These are phyloP conservation scores for Podila clonocystis DNA, from an alignment of 192 early-diverging fungal species.

Conservation along the genomic window DNA sequence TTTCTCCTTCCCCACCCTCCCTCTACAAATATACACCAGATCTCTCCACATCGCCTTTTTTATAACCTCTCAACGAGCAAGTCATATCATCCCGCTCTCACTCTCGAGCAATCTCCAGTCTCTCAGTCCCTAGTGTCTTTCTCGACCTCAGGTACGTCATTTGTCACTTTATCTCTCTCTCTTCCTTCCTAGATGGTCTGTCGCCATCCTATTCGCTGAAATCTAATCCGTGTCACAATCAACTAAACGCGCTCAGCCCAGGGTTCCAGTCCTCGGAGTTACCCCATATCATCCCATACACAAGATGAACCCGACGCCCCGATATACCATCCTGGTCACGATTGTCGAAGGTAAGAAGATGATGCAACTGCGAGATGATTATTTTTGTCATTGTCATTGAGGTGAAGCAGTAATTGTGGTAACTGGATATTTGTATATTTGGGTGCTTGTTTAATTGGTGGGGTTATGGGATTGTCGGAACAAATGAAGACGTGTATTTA, in stretches of 20 bases:
- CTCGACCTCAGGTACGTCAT: background rate
- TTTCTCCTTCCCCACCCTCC: background rate
- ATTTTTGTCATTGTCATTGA: background rate
- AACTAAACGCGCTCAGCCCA: background rate
- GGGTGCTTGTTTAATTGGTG: too few relatives aligned
- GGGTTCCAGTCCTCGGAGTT: background rate
- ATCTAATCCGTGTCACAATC: background rate
- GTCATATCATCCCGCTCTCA: too few relatives aligned
- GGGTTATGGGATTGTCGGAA: too few relatives aligned
- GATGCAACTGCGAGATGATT: background rate
- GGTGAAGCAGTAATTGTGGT: background rate
- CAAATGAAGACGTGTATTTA: too few relatives aligned
- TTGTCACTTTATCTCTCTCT: too few relatives aligned
- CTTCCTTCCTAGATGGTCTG: background rate
- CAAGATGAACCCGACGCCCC: conserved; percentile 5
- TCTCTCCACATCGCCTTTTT: background rate
- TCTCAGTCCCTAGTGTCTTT: background rate
- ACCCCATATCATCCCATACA: background rate
- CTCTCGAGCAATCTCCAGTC: background rate
- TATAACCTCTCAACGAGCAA: background rate
- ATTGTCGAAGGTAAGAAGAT: conserved; percentile 18
- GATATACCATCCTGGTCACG: conserved; percentile 38
- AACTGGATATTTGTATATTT: too few relatives aligned
- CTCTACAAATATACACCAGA: background rate
- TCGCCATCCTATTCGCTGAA: background rate